Percentiles rank a stretch among this genome's conserved stretches.
Evolutionary conservation across 371 early-diverging fungal genomes (phyloP).

Genomic region (Mucor irregularis): DNA sequence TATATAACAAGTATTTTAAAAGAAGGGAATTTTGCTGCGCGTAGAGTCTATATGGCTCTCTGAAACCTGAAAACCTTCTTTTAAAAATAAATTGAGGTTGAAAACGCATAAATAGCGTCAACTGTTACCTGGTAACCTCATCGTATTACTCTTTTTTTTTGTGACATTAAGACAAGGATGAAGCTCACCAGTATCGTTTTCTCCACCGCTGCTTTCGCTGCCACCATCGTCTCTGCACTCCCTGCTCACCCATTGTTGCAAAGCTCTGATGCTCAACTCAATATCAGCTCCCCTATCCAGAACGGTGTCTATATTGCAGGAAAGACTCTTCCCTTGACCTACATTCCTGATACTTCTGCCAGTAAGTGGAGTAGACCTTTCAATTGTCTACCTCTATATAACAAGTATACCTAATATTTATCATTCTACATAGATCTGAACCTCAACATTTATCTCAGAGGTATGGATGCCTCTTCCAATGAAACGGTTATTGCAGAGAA

Average conservation of each 20-base stretch:
- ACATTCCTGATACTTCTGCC: constrained; percentile 4
- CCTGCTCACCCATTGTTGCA: too few species aligned
- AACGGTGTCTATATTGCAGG: constrained; percentile 32
- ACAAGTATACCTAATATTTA: too few species aligned
- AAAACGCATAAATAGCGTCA: too few species aligned
- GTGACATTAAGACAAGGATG: neutral
- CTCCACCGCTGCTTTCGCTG: neutral
- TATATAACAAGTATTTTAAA: too few species aligned
- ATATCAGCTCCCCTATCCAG: constrained; percentile 22
- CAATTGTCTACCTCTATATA: neutral
- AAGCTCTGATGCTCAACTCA: constrained; percentile 9
- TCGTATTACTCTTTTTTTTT: too few species aligned
- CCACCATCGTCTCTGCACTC: constrained; percentile 1
- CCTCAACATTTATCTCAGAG: constrained; percentile 17
- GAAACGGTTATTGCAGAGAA: constrained; percentile 21
- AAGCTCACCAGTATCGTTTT: neutral
- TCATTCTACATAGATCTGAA: constrained; percentile 18
- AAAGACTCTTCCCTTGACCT: constrained; percentile 29
- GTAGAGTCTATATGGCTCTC: too few species aligned
- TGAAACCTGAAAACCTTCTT: too few species aligned
- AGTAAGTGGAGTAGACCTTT: constrained; percentile 17
- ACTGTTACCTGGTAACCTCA: too few species aligned
- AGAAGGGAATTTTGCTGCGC: too few species aligned
- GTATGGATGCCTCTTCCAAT: neutral
- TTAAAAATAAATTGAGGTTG: too few species aligned